phyloP scores from a whole-genome alignment of 2,329 filamentous ascomycete species.

The Colletotrichum incanum region DNA sequence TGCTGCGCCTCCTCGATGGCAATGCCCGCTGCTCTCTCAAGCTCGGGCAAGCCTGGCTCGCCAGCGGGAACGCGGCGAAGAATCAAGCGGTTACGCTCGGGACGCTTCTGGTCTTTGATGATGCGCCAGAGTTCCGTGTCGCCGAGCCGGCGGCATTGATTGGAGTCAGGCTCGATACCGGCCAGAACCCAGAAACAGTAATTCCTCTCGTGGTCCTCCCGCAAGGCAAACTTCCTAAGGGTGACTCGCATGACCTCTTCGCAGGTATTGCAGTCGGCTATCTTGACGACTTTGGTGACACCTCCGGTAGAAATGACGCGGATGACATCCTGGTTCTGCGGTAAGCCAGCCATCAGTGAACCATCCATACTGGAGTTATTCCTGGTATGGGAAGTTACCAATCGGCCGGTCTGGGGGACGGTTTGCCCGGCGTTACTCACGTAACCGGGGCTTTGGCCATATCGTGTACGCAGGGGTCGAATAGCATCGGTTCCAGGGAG shows the following conservation, averaged over 20 bases:
- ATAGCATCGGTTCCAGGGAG: constrained; percentile 68
- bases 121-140: constrained; percentile 93
- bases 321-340: constrained; percentile 89
- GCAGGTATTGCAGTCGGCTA: constrained; percentile 90
- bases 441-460: constrained; percentile 67
- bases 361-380: constrained; percentile 89
- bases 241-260: constrained; percentile 95
- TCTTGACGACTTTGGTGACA: constrained; percentile 93
- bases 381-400: constrained; percentile 79
- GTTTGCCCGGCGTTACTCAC: constrained; percentile 68
- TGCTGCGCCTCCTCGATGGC: constrained; percentile 89
- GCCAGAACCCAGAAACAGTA: constrained; percentile 97
- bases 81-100: constrained; percentile 92
- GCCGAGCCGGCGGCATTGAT: constrained; percentile 84
- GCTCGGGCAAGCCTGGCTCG: constrained; percentile 88
- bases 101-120: constrained; percentile 87
- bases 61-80: constrained; percentile 93
- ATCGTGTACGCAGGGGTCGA: constrained; percentile 70
- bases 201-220: constrained; percentile 92
- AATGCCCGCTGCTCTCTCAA: constrained; percentile 89
- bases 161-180: constrained; percentile 86
- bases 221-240: constrained; percentile 87
- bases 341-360: constrained; percentile 87
- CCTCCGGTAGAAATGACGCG: constrained; percentile 94
- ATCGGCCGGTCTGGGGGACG: constrained; percentile 74